Percentiles rank a stretch among this genome's conserved stretches.
Evolutionary conservation across 148 eudicot genomes (phyloP).

Genomic region (Fagopyrum tataricum): DNA sequence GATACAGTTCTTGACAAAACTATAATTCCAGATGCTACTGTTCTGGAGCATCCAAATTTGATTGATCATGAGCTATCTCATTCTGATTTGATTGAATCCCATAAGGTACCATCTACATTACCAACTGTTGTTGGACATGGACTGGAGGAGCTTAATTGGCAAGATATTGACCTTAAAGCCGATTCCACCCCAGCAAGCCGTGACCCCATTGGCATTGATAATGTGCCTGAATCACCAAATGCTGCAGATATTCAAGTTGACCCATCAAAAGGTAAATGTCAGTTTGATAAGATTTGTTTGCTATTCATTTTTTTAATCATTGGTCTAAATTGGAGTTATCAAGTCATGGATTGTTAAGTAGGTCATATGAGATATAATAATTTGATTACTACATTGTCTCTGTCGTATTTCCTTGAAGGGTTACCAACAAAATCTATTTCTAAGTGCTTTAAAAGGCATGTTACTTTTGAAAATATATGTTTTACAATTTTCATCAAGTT

Average conservation of each 20-base stretch:
- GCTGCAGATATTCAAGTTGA: constrained; percentile 18
- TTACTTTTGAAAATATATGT: not conserved
- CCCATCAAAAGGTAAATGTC: constrained; percentile 30
- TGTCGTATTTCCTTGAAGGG: too few relatives aligned
- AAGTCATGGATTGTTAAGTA: not conserved
- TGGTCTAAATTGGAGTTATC: too few relatives aligned
- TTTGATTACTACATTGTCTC: too few relatives aligned
- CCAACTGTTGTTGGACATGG: constrained; percentile 41
- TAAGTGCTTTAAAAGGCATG: too few relatives aligned
- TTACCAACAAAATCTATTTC: too few relatives aligned
- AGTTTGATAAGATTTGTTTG: constrained; percentile 22
- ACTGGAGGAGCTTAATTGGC: constrained; percentile 55
- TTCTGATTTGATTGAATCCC: constrained; percentile 18
- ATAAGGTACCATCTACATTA: constrained; percentile 17
- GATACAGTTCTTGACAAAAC: not conserved
- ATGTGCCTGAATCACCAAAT: constrained; percentile 28
- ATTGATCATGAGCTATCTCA: constrained; percentile 10
- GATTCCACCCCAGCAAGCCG: constrained; percentile 16
- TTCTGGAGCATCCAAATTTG: constrained; percentile 22
- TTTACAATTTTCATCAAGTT: not conserved
- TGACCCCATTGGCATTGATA: constrained; percentile 19
- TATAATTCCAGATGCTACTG: not conserved
- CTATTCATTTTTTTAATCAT: not conserved
- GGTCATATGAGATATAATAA: not conserved
- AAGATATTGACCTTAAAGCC: constrained; percentile 27